Evolutionary conservation across 2,329 filamentous ascomycete species (phyloP).

Genomic region (Nothophoma quercina): DNA sequence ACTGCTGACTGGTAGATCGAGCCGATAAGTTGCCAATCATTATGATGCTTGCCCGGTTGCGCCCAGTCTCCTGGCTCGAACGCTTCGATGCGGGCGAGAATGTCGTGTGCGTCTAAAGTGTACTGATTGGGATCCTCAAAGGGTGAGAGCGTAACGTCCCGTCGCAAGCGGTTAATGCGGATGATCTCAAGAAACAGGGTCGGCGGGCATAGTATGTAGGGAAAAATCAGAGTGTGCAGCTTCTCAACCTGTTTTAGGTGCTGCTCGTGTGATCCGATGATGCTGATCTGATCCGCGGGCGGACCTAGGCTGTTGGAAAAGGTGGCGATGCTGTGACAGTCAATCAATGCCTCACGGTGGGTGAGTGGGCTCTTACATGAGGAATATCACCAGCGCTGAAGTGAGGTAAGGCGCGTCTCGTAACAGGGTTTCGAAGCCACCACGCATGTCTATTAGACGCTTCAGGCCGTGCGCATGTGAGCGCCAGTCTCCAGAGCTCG

Average conservation of each 20-base stretch:
- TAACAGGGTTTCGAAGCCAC: slow-evolving; percentile 32
- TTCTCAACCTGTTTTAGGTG: slow-evolving; percentile 26
- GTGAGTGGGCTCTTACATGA: slow-evolving; percentile 28
- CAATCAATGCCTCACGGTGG: background rate
- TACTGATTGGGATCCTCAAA: slow-evolving; percentile 2
- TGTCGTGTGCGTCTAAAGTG: slow-evolving; percentile 25
- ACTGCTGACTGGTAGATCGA: slow-evolving; percentile 34
- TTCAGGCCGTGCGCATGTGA: slow-evolving; percentile 37
- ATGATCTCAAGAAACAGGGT: slow-evolving; percentile 34
- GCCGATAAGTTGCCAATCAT: slow-evolving; percentile 36
- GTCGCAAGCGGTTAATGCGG: slow-evolving; percentile 34
- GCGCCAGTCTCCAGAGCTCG: slow-evolving; percentile 33
- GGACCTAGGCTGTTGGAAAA: slow-evolving; percentile 39
- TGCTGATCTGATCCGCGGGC: slow-evolving; percentile 32
- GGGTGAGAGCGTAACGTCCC: slow-evolving; percentile 20
- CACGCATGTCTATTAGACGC: slow-evolving; percentile 38
- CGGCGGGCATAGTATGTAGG: slow-evolving; percentile 37
- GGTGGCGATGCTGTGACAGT: slow-evolving; percentile 27
- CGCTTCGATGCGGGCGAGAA: slow-evolving; percentile 29
- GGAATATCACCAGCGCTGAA: slow-evolving; percentile 32
- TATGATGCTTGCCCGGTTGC: slow-evolving; percentile 27
- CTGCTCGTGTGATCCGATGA: slow-evolving; percentile 20
- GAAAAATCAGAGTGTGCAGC: slow-evolving; percentile 39
- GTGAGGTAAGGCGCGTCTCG: slow-evolving; percentile 26
- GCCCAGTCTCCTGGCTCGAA: slow-evolving; percentile 40